phyloP scores from a whole-genome alignment of 2,329 filamentous ascomycete genomes.

The Botrytis byssoidea region DNA sequence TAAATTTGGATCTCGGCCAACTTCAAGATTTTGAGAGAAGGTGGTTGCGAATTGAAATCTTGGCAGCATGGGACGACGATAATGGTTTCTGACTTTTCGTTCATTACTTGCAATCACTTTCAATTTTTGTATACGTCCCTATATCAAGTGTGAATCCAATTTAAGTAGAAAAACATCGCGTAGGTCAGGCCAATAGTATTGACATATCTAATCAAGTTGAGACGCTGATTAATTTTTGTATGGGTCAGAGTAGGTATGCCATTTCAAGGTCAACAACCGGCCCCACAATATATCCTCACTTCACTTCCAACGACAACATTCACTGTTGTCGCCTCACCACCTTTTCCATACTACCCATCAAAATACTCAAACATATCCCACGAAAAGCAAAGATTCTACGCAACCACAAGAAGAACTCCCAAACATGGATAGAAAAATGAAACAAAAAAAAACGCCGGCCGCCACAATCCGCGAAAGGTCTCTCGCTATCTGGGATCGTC shows the following conservation, averaged over 20 bases:
- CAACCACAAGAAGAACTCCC: neutral
- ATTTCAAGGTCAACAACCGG: neutral
- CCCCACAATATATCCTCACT: slow-evolving; percentile 9
- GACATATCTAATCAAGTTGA: neutral
- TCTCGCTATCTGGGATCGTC: slow-evolving; percentile 16
- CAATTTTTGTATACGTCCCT: neutral
- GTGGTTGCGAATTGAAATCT: neutral
- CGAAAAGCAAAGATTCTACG: neutral
- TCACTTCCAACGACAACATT: neutral
- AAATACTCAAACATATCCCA: neutral
- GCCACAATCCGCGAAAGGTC: slow-evolving; percentile 17
- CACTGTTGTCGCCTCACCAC: neutral
- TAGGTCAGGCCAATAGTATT: neutral
- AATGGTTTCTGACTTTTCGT: neutral
- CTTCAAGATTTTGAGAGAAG: neutral
- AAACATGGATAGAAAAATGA: neutral
- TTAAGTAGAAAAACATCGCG: neutral
- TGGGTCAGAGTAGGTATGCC: neutral
- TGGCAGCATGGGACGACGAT: neutral
- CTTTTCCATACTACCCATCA: neutral
- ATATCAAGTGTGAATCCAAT: neutral
- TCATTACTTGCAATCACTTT: neutral
- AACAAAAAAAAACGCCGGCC: slow-evolving; percentile 2
- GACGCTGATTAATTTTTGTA: neutral
- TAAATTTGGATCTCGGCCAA: neutral